These are phyloP conservation scores for Solanum tarapatanum DNA, from an alignment of 257 asterid genomes.

Conservation along the genomic window DNA sequence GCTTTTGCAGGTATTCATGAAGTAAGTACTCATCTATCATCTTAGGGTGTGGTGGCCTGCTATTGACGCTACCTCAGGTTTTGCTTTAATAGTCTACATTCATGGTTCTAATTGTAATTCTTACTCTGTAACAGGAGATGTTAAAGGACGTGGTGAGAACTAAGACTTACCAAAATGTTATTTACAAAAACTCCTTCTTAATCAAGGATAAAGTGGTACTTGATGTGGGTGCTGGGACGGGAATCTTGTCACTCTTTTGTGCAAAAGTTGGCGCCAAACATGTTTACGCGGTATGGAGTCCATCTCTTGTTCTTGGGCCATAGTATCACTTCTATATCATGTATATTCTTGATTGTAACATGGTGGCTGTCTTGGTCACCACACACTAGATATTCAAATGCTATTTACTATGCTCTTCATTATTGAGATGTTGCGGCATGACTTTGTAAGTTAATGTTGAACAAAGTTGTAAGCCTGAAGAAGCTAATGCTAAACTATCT, in stretches of 20 bases:
- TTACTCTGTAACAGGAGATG: constrained; percentile 60
- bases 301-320: background rate
- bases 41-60: background rate
- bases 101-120: background rate
- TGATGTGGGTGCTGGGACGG: constrained; percentile 97
- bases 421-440: background rate
- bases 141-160: constrained; percentile 86
- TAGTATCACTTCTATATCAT: background rate
- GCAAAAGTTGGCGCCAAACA: constrained; percentile 90
- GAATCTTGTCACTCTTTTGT: constrained; percentile 91
- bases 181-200: constrained; percentile 68
- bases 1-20: constrained; percentile 90
- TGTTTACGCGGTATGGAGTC: constrained; percentile 36
- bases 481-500: background rate
- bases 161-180: constrained; percentile 77
- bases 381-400: background rate
- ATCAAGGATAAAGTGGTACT: constrained; percentile 87
- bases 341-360: background rate
- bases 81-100: background rate
- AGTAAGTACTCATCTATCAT: constrained; percentile 35
- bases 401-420: background rate
- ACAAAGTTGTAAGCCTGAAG: background rate
- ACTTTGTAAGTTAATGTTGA: background rate
- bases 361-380: background rate
- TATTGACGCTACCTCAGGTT: background rate